phyloP scores from a whole-genome alignment of 2,329 filamentous ascomycete genomes.

The Aureobasidium mangrovei region DNA sequence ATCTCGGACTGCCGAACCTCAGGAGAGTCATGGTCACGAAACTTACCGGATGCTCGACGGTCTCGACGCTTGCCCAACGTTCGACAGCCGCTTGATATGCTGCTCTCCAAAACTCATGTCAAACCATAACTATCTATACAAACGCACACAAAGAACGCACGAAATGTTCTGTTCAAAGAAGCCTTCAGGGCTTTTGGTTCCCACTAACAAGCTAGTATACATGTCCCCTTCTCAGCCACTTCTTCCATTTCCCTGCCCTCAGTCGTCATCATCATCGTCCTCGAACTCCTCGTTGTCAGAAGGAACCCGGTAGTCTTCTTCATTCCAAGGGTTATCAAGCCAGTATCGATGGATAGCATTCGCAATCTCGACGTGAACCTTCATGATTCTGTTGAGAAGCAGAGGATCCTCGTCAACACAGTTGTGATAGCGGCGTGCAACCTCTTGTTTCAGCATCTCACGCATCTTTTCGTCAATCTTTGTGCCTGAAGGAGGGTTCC shows the following conservation, averaged over 20 bases:
- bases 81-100: too few species aligned
- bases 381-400: not conserved
- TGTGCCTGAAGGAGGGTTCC: not conserved
- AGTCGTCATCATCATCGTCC: not conserved
- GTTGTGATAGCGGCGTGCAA: not conserved
- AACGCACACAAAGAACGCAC: too few species aligned
- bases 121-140: too few species aligned
- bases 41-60: too few species aligned
- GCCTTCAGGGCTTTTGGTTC: too few species aligned
- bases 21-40: too few species aligned
- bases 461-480: slow-evolving; percentile 8
- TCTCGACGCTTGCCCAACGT: too few species aligned
- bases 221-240: too few species aligned
- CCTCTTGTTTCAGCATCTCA: not conserved
- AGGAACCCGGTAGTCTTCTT: not conserved
- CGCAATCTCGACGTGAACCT: not conserved
- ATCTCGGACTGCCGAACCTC: too few species aligned
- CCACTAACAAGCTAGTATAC: too few species aligned
- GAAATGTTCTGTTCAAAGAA: too few species aligned
- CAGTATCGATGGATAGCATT: not conserved
- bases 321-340: not conserved
- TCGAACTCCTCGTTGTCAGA: not conserved
- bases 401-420: not conserved
- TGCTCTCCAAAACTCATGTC: too few species aligned
- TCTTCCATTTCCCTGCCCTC: not conserved